Evolutionary conservation across 2,329 filamentous ascomycete genomes (phyloP), one percentile per base, ranked within the genome.

Genomic region (Colletotrichum lentis): DNA sequence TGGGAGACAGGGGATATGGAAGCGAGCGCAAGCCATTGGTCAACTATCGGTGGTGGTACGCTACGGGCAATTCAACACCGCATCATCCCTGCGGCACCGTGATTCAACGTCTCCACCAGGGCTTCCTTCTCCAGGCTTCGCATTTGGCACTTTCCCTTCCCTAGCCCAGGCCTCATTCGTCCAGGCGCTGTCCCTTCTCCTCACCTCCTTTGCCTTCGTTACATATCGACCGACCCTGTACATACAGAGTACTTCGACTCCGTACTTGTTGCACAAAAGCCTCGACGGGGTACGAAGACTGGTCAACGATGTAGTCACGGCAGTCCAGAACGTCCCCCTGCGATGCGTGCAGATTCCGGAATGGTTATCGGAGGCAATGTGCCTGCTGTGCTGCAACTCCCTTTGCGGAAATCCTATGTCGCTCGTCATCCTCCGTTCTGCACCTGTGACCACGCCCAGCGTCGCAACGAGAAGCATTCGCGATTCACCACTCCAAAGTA

Each of bases 21-120:
- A 64, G 61, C 47, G 64, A 58, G 46, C 5, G 39, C 5, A 12
- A 27, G 22, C 31, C 39, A 67, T 67, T 67, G 60, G 64, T 53
- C 35, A 4, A 46, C 31, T 31, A 35, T 53, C 14, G 10, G 11
- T 7, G 27, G 16, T 35, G 44, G 16, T 11, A 58, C 60, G 60
- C 64, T 67, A 64, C 64, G 64, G 64, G 52, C 39, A 67, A 67
- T 67, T 58, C 47, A 39, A 53, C 60, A 24, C 53, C 64, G 59
- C 14, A 50, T 35, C 27, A 39, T 44, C 59, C 64, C 52, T 67
- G 59, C 44, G n/a, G 52, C n/a, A 47, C 18, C 5, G 31, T 41
- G 14, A 6, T 7, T 31, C n/a, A 24, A 20, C 10, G 16, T 24
- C 57, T 27, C 53, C 54, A 52, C 50, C 11, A 20, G 5, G 31